These are phyloP conservation scores for Tetrahymena malaccensis DNA, from an alignment of 73 alveolate species.

Conservation along the genomic window DNA sequence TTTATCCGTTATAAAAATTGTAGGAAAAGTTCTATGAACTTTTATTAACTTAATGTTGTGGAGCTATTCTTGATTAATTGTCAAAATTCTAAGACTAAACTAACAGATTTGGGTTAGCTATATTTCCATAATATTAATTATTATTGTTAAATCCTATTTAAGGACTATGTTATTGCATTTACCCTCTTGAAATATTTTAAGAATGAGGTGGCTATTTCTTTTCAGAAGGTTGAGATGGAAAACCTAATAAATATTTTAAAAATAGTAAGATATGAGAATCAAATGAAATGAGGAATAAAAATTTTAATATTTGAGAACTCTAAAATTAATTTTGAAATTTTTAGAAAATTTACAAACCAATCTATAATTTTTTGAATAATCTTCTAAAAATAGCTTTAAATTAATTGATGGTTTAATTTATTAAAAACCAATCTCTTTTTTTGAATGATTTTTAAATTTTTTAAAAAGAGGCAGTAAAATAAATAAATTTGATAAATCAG, in stretches of 20 bases:
- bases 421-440: not conserved
- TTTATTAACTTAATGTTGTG: not conserved
- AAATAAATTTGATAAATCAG: too few relatives aligned
- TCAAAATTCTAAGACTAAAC: not conserved
- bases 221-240: not conserved
- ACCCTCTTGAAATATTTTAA: not conserved
- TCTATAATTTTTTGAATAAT: too few relatives aligned
- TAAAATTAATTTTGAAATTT: too few relatives aligned
- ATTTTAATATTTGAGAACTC: too few relatives aligned
- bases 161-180: not conserved
- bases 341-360: too few relatives aligned
- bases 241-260: not conserved
- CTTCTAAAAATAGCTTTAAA: not conserved
- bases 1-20: not conserved
- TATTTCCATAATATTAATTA: not conserved
- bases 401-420: too few relatives aligned
- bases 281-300: too few relatives aligned
- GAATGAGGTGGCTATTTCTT: not conserved
- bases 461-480: not conserved
- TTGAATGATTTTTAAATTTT: not conserved
- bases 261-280: too few relatives aligned
- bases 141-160: not conserved
- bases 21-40: not conserved
- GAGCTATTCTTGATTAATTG: not conserved
- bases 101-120: not conserved